Base-by-base conservation (phyloP, 129 eudicot species). In the Daucus carota region DNA sequence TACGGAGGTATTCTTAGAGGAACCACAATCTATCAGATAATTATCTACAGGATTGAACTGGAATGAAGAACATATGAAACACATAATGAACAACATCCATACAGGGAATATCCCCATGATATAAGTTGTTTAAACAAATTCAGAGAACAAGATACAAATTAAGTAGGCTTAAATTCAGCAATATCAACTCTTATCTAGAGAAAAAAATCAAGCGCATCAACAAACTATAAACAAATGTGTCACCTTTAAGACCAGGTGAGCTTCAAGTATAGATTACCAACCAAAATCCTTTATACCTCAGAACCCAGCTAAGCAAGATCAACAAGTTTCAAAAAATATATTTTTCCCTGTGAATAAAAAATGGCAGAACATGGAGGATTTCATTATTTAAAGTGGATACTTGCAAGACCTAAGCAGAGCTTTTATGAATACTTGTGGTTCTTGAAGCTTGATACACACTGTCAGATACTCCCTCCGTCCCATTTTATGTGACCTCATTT, bases 1-100 rank as follows among this genome's bases (percentile, higher is more conserved):
- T 5, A 88, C 80, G 28, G 87, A 74, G 50, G 57, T 84, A 75
- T 88, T 81, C 28, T 24, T 70, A 44, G 50, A 18, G n/a, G 92
- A 90, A 69, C 96, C 96, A 77, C 92, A 84, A 66, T 86, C 84
- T n/a, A 90, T 31, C n/a, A 87, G 80, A 81, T 85, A 86, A 81
- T 88, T 87, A 79, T 90, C 96, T 36, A 20, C 76, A 75, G 90
- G 92, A 22, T 82, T 88, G 83, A 73, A 90, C 62, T 52, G 83
- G 50, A 78, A 74, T 72, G 90, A 84, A 69, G 70, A 68, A 68
- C 59, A 57, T n/a, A 90, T 80, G 81, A 90, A 85, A 85, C 90
- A 87, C 73, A 80, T 69, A 47, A 80, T 47, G 73, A 67, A 73
- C 82, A 82, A 78, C 5, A 81, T 73, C 84, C 81, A 81, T 20